Percentiles rank a stretch among this genome's conserved stretches.
Evolutionary conservation across 139 green algal genomes (phyloP).

Genomic region (Micromonas pusilla): DNA sequence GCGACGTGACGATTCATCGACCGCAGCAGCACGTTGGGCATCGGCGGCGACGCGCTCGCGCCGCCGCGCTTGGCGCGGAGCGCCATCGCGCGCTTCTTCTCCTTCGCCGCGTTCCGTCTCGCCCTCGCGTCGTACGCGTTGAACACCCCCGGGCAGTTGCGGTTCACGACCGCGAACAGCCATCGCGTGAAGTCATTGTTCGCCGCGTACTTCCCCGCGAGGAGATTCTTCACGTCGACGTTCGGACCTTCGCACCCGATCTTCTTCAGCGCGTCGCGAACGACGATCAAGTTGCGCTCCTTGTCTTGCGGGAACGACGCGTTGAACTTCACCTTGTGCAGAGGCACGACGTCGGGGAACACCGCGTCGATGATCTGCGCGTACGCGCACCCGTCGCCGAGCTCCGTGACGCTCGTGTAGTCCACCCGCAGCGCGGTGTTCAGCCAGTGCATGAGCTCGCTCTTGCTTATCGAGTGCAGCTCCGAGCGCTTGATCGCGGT

Average conservation of each 20-base stretch:
- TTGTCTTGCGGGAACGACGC: not conserved
- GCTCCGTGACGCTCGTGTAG: not conserved
- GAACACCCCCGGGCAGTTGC: not conserved
- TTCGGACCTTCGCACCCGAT: not conserved
- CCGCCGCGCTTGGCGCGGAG: no score
- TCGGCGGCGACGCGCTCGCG: no score
- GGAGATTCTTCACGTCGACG: not conserved
- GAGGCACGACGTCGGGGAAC: not conserved
- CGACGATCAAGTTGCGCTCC: not conserved
- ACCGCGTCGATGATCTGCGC: constrained; percentile 10
- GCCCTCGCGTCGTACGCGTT: not conserved
- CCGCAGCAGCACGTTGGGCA: no score
- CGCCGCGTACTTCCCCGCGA: not conserved
- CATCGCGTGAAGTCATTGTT: constrained; percentile 18
- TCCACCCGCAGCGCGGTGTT: constrained; percentile 4
- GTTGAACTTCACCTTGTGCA: constrained; percentile 16
- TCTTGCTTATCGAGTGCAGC: not conserved
- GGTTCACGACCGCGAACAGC: constrained; percentile 4
- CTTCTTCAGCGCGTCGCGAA: not conserved
- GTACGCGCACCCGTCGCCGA: constrained; percentile 18
- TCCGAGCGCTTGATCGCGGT: not conserved
- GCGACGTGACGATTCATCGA: no score
- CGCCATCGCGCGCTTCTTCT: no score
- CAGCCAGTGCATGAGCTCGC: constrained; percentile 22
- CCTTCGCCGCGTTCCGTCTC: not conserved